Percentiles rank a stretch among this genome's conserved stretches.
Evolutionary conservation across 345 rosid species (phyloP).

Genomic region (Citrus australasica): DNA sequence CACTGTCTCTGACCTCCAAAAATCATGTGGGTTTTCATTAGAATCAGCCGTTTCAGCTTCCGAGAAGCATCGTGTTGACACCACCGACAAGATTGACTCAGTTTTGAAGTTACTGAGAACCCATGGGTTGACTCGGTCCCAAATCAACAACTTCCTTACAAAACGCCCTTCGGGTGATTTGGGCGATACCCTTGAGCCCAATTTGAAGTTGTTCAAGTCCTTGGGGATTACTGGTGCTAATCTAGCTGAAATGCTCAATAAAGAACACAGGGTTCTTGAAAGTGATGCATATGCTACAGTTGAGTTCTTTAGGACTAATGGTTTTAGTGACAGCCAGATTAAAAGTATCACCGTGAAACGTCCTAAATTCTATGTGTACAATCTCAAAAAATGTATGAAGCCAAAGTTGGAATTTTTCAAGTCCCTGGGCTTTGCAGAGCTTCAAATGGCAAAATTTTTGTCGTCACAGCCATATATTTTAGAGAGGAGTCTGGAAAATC

Average conservation of each 20-base stretch:
- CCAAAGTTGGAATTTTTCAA: constrained; percentile 22
- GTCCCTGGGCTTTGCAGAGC: constrained; percentile 13
- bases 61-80: constrained; percentile 3
- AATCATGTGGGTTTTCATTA: constrained; percentile 9
- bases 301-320: neutral
- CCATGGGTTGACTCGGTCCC: neutral
- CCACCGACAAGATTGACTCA: constrained; percentile 5
- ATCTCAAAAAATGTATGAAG: constrained; percentile 2
- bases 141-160: neutral
- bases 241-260: neutral
- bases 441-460: constrained; percentile 8
- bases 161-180: neutral
- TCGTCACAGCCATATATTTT: constrained; percentile 8
- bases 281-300: neutral
- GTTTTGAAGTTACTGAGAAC: constrained; percentile 3
- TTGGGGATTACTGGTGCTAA: neutral
- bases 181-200: neutral
- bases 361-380: neutral
- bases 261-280: neutral
- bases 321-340: constrained; percentile 1
- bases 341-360: constrained; percentile 2
- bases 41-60: constrained; percentile 14
- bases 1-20: neutral
- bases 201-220: neutral
- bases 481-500: constrained; percentile 18